Evolutionary conservation across 164 flowering plant species (phyloP).

Genomic region (Cinnamomum micranthum): DNA sequence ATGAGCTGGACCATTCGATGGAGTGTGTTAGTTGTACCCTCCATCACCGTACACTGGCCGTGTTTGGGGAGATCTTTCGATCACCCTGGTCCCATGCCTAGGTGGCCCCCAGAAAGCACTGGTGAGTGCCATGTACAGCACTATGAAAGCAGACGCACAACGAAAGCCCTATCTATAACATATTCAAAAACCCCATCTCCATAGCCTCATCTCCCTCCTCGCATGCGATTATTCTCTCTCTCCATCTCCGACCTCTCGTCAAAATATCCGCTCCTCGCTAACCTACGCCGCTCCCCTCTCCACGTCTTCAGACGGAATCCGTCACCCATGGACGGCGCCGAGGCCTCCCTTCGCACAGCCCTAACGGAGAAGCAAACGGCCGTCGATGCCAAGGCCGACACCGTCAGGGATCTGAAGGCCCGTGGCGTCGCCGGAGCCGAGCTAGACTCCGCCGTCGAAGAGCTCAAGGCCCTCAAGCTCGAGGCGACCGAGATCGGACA

Average conservation of each 20-base stretch:
- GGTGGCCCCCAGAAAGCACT: no score
- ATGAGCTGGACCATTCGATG: no score
- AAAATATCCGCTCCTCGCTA: not conserved
- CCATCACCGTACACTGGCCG: no score
- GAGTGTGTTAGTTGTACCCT: no score
- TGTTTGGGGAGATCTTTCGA: no score
- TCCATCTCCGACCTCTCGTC: not conserved
- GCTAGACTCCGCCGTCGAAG: constrained; percentile 45
- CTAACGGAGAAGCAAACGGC: constrained; percentile 47
- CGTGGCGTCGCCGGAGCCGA: constrained; percentile 22
- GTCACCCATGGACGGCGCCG: constrained; percentile 30
- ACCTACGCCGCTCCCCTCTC: not conserved
- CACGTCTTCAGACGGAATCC: not conserved
- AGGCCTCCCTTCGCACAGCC: constrained; percentile 43
- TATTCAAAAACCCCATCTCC: no score
- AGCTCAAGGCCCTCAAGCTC: constrained; percentile 45
- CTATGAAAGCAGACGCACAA: no score
- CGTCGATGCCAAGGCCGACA: constrained; percentile 40
- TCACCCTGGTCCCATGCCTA: no score
- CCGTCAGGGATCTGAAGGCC: constrained; percentile 54
- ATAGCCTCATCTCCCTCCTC: no score
- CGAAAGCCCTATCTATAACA: no score
- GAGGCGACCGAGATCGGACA: constrained; percentile 43
- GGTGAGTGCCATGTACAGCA: no score
- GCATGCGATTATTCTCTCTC: not conserved